phyloP scores from a whole-genome alignment of 2,329 filamentous ascomycete genomes.

The Talaromyces sp. region DNA sequence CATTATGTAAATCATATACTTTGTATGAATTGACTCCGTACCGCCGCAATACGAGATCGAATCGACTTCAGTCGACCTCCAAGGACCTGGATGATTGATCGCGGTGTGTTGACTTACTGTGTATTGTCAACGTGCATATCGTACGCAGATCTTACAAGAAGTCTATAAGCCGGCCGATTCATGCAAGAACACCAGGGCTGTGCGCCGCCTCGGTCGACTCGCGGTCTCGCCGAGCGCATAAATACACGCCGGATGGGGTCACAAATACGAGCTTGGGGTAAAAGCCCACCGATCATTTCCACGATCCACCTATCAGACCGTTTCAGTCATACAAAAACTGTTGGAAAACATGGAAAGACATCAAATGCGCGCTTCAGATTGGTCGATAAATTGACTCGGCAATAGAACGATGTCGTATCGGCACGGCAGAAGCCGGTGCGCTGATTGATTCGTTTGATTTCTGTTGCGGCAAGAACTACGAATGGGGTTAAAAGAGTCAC shows the following conservation, averaged over 20 bases:
- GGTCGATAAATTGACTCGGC: background rate
- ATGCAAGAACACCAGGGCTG: background rate
- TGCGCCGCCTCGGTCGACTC: background rate
- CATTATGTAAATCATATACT: background rate
- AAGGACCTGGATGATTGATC: background rate
- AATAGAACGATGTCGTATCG: background rate
- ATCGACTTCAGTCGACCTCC: background rate
- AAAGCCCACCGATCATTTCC: background rate
- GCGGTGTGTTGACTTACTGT: too few species aligned
- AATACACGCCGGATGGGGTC: background rate
- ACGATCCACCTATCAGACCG: background rate
- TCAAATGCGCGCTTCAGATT: background rate
- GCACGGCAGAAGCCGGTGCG: background rate
- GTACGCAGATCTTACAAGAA: background rate
- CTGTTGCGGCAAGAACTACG: too few species aligned
- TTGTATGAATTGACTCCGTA: background rate
- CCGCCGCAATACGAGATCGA: background rate
- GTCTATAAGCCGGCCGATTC: background rate
- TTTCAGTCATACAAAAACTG: background rate
- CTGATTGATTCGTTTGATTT: background rate
- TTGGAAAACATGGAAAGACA: background rate
- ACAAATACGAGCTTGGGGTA: background rate
- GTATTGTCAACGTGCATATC: too few species aligned
- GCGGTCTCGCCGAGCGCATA: background rate
- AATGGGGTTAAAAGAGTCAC: background rate